Conservation (phyloP, 352 stramenopile species). For the Pythium aquatile region DNA sequence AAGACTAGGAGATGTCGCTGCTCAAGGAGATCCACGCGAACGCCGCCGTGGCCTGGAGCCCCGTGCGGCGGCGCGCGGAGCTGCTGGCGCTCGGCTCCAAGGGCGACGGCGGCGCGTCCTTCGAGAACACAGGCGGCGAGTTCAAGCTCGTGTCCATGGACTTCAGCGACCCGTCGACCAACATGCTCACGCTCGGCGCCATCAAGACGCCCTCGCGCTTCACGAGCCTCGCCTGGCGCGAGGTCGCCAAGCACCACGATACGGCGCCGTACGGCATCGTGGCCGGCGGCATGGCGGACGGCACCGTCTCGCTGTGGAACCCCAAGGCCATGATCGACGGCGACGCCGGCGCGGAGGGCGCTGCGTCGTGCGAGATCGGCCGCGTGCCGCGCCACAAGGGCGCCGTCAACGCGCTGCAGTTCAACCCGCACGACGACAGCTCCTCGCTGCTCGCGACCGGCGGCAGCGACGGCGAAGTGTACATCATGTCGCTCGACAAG, state of each 20-base stretch:
- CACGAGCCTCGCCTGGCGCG: conserved; percentile 92
- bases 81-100: conserved; percentile 89
- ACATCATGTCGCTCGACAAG: conserved; percentile 93
- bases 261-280: conserved; percentile 90
- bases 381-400: conserved; percentile 86
- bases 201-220: conserved; percentile 93
- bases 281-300: conserved; percentile 96
- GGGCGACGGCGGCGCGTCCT: conserved; percentile 94
- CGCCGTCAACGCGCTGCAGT: conserved; percentile 92
- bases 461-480: conserved; percentile 94
- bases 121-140: conserved; percentile 97
- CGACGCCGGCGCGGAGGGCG: conserved; percentile 29
- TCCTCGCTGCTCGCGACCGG: conserved; percentile 93
- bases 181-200: conserved; percentile 74
- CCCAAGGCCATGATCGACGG: conserved; percentile 84
- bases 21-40: conserved; percentile 91
- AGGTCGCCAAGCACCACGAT: conserved; percentile 75
- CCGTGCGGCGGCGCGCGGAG: conserved; percentile 67
- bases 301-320: conserved; percentile 96
- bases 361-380: conserved; percentile 59
- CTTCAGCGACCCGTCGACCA: conserved; percentile 68
- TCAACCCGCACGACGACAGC: conserved; percentile 94
- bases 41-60: conserved; percentile 87
- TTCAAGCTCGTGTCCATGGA: conserved; percentile 96
- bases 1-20: conserved; percentile 56